Conservation (phyloP, 306 rosid genomes). For the Castanea mollissima region DNA sequence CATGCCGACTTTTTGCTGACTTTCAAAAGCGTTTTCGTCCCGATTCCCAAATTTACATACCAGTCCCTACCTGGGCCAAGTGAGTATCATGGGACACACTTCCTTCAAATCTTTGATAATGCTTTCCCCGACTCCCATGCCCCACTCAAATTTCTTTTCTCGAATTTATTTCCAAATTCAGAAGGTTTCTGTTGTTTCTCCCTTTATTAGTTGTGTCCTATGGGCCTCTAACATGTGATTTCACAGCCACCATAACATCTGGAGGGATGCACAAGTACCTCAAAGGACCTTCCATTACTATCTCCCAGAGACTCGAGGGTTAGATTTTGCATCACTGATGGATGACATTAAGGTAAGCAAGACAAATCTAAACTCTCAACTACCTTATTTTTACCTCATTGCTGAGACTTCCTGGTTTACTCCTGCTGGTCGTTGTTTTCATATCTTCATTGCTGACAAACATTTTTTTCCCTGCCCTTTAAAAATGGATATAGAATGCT, state of each 20-base stretch:
- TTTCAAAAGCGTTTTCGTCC: slow-evolving; percentile 91
- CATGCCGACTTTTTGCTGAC: slow-evolving; percentile 90
- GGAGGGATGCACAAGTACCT: slow-evolving; percentile 92
- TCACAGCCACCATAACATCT: slow-evolving; percentile 93
- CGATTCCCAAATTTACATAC: slow-evolving; percentile 73
- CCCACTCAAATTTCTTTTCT: background rate
- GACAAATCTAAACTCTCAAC: background rate
- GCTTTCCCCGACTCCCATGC: background rate
- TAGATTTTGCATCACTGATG: slow-evolving; percentile 77
- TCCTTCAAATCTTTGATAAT: slow-evolving; percentile 11
- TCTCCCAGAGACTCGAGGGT: slow-evolving; percentile 81
- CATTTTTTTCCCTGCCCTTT: slow-evolving; percentile 11
- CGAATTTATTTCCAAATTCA: slow-evolving; percentile 5
- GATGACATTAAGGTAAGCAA: slow-evolving; percentile 61
- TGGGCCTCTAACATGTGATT: slow-evolving; percentile 25
- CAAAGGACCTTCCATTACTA: slow-evolving; percentile 84
- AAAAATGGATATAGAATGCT: slow-evolving; percentile 63
- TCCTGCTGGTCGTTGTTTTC: background rate
- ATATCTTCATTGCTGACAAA: slow-evolving; percentile 21
- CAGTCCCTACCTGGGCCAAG: slow-evolving; percentile 95
- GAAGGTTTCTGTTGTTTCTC: background rate
- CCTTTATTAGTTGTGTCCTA: background rate
- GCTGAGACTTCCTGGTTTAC: background rate
- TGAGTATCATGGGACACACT: slow-evolving; percentile 32
- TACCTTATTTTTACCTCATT: slow-evolving; percentile 11